These are phyloP conservation scores for Penicillium egyptiacum DNA, from an alignment of 495 filamentous ascomycete species.

Conservation along the genomic window DNA sequence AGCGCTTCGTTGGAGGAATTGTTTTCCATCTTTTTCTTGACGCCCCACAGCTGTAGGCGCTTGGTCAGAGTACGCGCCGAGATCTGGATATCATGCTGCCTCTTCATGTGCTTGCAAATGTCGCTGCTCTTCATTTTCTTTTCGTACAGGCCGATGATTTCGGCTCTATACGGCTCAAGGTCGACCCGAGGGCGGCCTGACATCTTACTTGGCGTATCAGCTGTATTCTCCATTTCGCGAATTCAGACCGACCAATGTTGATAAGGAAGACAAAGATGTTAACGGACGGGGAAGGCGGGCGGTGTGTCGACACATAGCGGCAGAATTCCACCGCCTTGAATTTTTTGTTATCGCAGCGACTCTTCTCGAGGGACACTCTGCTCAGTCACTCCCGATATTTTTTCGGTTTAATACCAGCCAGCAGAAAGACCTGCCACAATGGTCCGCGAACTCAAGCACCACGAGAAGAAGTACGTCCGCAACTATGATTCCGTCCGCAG, in stretches of 20 bases:
- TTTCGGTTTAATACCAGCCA: neutral
- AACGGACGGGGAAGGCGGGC: conserved; percentile 3
- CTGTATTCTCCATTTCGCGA: conserved; percentile 1
- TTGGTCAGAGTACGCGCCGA: conserved; percentile 11
- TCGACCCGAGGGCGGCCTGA: conserved; percentile 7
- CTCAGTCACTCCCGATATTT: neutral
- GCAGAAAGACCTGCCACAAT: conserved; percentile 48
- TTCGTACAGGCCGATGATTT: conserved; percentile 4
- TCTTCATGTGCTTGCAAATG: conserved; percentile 13
- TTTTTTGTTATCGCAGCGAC: conserved; percentile 29
- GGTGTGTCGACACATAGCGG: neutral
- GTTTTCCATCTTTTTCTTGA: conserved; percentile 7
- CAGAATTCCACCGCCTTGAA: conserved; percentile 31
- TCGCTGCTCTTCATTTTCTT: conserved; percentile 11
- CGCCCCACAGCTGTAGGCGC: conserved; percentile 10
- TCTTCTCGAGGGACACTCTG: neutral
- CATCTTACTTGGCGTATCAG: neutral
- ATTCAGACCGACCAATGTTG: neutral
- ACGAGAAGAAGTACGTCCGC: conserved; percentile 68
- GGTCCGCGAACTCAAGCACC: conserved; percentile 90
- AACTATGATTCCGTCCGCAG: neutral
- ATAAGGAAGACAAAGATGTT: neutral
- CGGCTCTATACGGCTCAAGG: conserved; percentile 1
- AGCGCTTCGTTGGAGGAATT: conserved; percentile 6
- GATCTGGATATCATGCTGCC: conserved; percentile 11